Evolutionary conservation across 306 rosid genomes (phyloP).

Genomic region (Vigna hirtella): DNA sequence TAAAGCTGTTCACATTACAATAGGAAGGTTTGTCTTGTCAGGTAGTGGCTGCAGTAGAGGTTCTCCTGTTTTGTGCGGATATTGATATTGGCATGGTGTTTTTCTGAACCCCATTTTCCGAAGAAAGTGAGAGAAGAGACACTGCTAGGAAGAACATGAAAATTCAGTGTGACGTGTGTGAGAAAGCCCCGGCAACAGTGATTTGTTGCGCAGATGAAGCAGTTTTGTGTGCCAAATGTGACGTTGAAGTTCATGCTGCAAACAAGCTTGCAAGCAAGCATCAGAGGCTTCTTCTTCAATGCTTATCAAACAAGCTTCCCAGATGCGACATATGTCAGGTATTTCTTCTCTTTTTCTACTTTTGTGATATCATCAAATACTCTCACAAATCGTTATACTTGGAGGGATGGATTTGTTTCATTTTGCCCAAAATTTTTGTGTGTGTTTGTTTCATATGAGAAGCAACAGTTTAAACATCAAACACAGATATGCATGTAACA

Average conservation of each 20-base stretch:
- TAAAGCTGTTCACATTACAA: background rate
- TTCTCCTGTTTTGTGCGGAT: background rate
- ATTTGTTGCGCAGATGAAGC: conserved; percentile 99
- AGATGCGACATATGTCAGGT: conserved; percentile 96
- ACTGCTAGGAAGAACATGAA: conserved; percentile 58
- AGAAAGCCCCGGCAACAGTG: conserved; percentile 90
- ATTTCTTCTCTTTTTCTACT: conserved; percentile 20
- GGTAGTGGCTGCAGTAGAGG: background rate
- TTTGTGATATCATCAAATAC: background rate
- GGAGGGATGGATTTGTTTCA: conserved; percentile 2
- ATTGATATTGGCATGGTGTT: conserved; percentile 23
- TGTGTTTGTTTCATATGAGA: background rate
- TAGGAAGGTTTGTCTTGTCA: background rate
- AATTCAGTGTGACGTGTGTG: conserved; percentile 98
- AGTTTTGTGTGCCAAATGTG: conserved; percentile 90
- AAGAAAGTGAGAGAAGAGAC: background rate
- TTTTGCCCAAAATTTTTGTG: background rate
- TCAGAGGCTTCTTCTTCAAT: conserved; percentile 90
- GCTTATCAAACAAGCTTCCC: conserved; percentile 84
- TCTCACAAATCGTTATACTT: conserved; percentile 12
- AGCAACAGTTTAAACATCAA: background rate
- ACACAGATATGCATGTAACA: background rate
- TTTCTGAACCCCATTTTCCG: background rate
- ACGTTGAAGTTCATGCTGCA: conserved; percentile 95
- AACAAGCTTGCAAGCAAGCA: conserved; percentile 98